Percentiles rank a stretch among this genome's conserved stretches.
Conservation (phyloP, 306 rosid genomes). For the Abrus pulchellus region DNA sequence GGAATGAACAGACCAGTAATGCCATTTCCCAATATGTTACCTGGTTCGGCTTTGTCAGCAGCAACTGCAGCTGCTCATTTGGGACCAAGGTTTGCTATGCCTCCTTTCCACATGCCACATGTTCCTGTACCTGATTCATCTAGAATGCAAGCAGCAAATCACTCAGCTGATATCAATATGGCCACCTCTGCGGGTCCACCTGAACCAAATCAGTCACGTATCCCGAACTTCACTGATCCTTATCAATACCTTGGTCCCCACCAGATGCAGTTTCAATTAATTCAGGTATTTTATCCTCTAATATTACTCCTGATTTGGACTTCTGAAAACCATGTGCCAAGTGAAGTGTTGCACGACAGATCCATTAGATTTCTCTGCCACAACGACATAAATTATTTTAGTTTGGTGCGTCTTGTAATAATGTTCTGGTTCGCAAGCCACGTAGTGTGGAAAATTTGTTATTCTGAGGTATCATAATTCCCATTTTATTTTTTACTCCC, state of each 20-base stretch:
- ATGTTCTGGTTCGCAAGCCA: conserved; percentile 1
- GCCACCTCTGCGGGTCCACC: conserved; percentile 55
- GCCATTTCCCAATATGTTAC: conserved; percentile 76
- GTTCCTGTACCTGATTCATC: conserved; percentile 65
- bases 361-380: conserved; percentile 25
- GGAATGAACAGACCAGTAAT: conserved; percentile 76
- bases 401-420: conserved; percentile 6
- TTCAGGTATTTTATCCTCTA: conserved; percentile 63
- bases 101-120: conserved; percentile 71
- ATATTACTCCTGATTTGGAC: conserved; percentile 4
- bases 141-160: conserved; percentile 61
- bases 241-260: conserved; percentile 74
- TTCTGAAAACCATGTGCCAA: neutral
- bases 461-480: neutral
- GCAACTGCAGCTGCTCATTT: conserved; percentile 66
- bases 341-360: neutral
- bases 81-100: conserved; percentile 77
- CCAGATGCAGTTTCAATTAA: conserved; percentile 70
- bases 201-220: conserved; percentile 59
- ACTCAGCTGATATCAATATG: conserved; percentile 55
- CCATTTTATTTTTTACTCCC: neutral
- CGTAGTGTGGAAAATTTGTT: neutral
- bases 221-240: conserved; percentile 70
- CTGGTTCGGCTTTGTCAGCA: conserved; percentile 67
- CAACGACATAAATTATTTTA: conserved; percentile 13